Percentiles rank a stretch among this genome's conserved stretches.
Evolutionary conservation across 495 filamentous ascomycete genomes (phyloP).

Genomic region (Podospora pseudoanserina): DNA sequence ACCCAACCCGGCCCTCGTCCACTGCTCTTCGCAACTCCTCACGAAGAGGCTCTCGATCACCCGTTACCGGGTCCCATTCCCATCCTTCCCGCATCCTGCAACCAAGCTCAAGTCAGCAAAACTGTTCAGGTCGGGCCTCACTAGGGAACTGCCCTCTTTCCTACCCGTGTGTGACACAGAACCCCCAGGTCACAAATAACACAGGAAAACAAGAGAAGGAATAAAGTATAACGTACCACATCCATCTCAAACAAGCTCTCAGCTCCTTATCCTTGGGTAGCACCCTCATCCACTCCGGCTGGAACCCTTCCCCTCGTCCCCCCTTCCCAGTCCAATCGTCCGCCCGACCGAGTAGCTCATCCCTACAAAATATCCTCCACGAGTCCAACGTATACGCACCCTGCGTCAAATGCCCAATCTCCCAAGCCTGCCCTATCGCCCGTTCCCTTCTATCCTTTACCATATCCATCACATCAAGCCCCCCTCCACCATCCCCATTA

Average conservation of each 20-base stretch:
- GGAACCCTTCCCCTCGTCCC: slow-evolving; percentile 37
- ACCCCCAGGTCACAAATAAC: not conserved
- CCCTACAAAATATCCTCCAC: slow-evolving; percentile 92
- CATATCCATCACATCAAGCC: slow-evolving; percentile 18
- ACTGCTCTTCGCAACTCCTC: slow-evolving; percentile 58
- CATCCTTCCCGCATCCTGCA: slow-evolving; percentile 63
- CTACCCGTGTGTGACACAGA: not conserved
- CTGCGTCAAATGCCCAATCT: slow-evolving; percentile 83
- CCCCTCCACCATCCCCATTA: not conserved
- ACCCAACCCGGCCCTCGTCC: slow-evolving; percentile 55
- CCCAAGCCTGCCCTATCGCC: slow-evolving; percentile 59
- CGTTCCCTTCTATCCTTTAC: slow-evolving; percentile 32
- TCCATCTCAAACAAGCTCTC: slow-evolving; percentile 80
- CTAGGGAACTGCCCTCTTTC: not conserved
- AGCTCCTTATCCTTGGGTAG: slow-evolving; percentile 85
- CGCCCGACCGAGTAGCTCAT: slow-evolving; percentile 63
- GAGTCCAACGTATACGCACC: slow-evolving; percentile 86
- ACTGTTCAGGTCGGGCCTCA: not conserved
- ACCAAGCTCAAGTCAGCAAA: slow-evolving; percentile 8
- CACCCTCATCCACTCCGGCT: slow-evolving; percentile 83
- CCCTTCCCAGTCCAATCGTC: slow-evolving; percentile 57
- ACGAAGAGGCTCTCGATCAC: slow-evolving; percentile 54
- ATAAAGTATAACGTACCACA: slow-evolving; percentile 58
- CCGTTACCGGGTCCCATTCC: slow-evolving; percentile 73
- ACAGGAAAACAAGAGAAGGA: not conserved